phyloP scores from a whole-genome alignment of 208 protist genomes.

The Tritrichomonas foetus region DNA sequence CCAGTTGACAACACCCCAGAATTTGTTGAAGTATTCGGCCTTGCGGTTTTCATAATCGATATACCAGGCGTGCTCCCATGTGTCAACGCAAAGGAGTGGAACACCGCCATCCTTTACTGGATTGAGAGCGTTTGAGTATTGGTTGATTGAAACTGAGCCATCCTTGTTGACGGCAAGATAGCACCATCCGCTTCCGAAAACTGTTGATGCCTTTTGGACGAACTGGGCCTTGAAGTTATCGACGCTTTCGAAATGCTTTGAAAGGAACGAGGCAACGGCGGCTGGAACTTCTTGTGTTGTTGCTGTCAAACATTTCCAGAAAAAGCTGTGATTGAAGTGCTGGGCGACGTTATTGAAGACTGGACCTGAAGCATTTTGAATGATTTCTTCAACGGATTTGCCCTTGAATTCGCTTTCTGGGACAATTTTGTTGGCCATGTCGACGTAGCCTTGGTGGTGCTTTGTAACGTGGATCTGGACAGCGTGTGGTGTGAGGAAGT shows the following conservation, averaged over 20 bases:
- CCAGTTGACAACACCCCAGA: conserved; percentile 1
- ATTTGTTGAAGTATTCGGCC: conserved; percentile 3
- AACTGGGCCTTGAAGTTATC: not conserved
- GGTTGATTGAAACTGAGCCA: not conserved
- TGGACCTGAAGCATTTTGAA: not conserved
- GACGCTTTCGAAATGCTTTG: not conserved
- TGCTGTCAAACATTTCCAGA: conserved; percentile 6
- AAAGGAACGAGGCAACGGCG: not conserved
- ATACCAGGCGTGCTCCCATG: conserved; percentile 19
- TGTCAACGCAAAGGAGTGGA: not conserved
- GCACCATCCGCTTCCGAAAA: not conserved
- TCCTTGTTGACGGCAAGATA: not conserved
- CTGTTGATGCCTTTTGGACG: not conserved
- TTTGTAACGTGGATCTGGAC: conserved; percentile 24
- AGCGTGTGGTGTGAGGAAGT: not conserved
- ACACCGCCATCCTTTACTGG: not conserved
- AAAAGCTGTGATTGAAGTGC: conserved; percentile 12
- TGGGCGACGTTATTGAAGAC: conserved; percentile 27
- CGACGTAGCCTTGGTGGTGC: conserved; percentile 7
- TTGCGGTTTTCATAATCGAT: conserved; percentile 39
- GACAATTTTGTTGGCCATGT: not conserved
- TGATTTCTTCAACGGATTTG: conserved; percentile 1
- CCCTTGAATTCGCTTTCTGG: not conserved
- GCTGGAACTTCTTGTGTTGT: not conserved
- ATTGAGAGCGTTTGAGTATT: not conserved